Evolutionary conservation across 257 asterid species (phyloP), one percentile per base, ranked within the genome.

Genomic region (Przewalskia tangutica): DNA sequence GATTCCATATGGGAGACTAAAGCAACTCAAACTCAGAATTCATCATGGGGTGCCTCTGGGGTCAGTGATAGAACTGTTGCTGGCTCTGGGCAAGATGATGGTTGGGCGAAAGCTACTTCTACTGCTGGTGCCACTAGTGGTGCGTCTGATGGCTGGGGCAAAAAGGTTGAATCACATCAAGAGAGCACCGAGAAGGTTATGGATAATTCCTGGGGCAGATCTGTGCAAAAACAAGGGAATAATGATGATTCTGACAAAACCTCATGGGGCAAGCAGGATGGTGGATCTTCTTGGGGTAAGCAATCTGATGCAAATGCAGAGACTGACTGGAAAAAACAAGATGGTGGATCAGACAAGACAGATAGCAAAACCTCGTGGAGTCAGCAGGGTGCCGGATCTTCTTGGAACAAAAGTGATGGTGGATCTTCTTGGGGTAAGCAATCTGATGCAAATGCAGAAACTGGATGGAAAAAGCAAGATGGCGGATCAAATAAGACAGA

Each of bases 1-100:
- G 89, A 87, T 81, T 90, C 97, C 71, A 83, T 91, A 59, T 93
- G 97, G 98, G 89, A 84, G 84, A 44, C 60, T 18, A 90, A 89
- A 81, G 81, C 85, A 58, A 64, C 91, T 85, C 81, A 91, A 32
- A 70, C 73, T 85, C 89, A 87, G 81, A 87, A 82, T 86, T 68
- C 93, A 76, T 86, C 94, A 51, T 94, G 98, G 98, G 95, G 94
- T 85, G 91, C 91, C 77, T 83, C 92, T 77, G 89, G 84, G 80
- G 89, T 89, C 53, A 87, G 79, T 85, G 84, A 78, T 54, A 81
- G 82, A 77, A 76, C 81, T 76, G 80, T 63, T 77, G 58, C 86
- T 23, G 88, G 81, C 20, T 36, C 85, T 51, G 89, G 84, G 40
- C 82, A 86, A 79, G 88, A 50, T 84, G 87, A 78, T 64, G 83